phyloP scores from a whole-genome alignment of 2,329 filamentous ascomycete genomes.

The Xylaria sp. region DNA sequence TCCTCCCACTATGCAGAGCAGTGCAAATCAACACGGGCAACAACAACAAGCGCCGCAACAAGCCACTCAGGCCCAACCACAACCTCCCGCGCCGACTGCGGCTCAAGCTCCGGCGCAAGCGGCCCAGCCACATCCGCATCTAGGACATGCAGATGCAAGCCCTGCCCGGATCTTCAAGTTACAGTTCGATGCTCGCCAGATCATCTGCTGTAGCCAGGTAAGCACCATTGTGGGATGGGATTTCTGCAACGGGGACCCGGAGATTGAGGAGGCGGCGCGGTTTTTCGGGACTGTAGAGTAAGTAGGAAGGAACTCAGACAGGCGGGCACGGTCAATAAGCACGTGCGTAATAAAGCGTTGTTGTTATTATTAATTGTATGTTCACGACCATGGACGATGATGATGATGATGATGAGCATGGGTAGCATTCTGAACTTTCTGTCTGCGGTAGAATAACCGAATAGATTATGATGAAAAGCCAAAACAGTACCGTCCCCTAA shows the following conservation, averaged over 20 bases:
- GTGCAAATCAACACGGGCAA: constrained; percentile 11
- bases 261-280: constrained; percentile 74
- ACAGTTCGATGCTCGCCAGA: constrained; percentile 90
- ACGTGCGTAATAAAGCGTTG: neutral
- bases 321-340: neutral
- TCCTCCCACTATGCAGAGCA: constrained; percentile 18
- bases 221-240: constrained; percentile 96
- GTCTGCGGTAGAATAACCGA: constrained; percentile 7
- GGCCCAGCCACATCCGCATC: constrained; percentile 48
- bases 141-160: constrained; percentile 48
- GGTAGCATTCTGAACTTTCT: neutral
- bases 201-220: constrained; percentile 93
- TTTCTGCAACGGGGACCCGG: constrained; percentile 84
- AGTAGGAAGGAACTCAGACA: neutral
- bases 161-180: constrained; percentile 84
- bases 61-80: constrained; percentile 30
- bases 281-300: constrained; percentile 73
- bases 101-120: constrained; percentile 14
- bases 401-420: neutral
- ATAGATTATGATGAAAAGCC: constrained; percentile 15
- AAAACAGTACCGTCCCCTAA: constrained; percentile 2
- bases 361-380: neutral
- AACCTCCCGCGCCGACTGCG: constrained; percentile 33
- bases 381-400: neutral
- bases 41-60: constrained; percentile 23